A percentile compares a stretch with the other conserved stretches of the same genome.
Evolutionary conservation across 495 filamentous ascomycete species (phyloP).

Genomic region (Cercophora newfieldiana): DNA sequence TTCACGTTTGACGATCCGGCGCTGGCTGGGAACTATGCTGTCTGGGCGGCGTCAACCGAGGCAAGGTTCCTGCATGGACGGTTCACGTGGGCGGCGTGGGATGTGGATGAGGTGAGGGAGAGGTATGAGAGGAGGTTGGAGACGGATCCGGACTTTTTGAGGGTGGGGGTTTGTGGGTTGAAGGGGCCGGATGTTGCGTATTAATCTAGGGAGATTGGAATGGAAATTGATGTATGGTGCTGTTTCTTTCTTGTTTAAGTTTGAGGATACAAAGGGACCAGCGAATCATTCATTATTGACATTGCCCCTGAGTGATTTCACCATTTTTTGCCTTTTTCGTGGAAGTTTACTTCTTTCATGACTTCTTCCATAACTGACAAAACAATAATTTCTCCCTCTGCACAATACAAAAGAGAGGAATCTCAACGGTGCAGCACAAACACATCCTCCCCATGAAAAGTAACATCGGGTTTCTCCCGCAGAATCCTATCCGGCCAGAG

Average conservation of each 20-base stretch:
- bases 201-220: neutral
- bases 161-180: neutral
- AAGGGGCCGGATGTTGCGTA: neutral
- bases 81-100: conserved; percentile 1
- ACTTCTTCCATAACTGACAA: no score
- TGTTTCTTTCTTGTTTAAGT: neutral
- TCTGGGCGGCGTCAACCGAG: neutral
- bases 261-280: no score
- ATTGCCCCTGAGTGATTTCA: no score
- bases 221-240: no score
- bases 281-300: no score
- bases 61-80: neutral
- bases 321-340: no score
- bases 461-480: neutral
- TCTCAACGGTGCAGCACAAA: neutral
- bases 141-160: neutral
- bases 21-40: neutral
- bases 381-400: no score
- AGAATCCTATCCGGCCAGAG: neutral
- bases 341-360: no score
- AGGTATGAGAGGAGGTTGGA: neutral
- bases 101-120: conserved; percentile 2
- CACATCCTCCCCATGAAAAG: neutral
- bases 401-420: no score
- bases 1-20: neutral